Conservation (phyloP, 1,139 yeast species). For the Taiozyma onychis region DNA sequence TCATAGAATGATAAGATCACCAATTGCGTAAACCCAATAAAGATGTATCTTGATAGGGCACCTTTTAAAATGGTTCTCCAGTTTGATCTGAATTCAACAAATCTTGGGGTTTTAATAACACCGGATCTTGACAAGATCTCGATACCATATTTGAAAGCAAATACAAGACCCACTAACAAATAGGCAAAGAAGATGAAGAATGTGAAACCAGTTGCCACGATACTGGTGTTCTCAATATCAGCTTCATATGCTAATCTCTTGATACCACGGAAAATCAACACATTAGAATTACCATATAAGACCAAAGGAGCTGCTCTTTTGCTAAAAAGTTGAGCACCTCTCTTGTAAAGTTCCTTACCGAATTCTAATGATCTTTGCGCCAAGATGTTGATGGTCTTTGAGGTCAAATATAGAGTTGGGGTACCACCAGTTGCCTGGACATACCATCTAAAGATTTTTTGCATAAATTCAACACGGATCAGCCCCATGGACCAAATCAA, state of each 20-base stretch:
- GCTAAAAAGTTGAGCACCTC: constrained; percentile 20
- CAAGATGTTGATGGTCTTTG: constrained; percentile 53
- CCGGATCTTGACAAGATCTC: constrained; percentile 39
- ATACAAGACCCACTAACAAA: constrained; percentile 45
- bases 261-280: constrained; percentile 67
- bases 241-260: constrained; percentile 65
- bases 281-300: constrained; percentile 38
- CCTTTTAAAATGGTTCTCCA: constrained; percentile 61
- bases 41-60: constrained; percentile 59
- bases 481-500: constrained; percentile 86
- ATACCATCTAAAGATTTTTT: constrained; percentile 74
- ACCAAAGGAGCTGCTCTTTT: constrained; percentile 28
- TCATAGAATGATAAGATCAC: constrained; percentile 70
- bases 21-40: constrained; percentile 72
- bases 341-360: constrained; percentile 19
- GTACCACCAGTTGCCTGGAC: constrained; percentile 75
- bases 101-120: constrained; percentile 42
- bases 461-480: constrained; percentile 64
- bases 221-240: constrained; percentile 64
- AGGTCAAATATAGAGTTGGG: constrained; percentile 55
- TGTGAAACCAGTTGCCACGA: constrained; percentile 72
- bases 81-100: constrained; percentile 43
- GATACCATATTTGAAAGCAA: constrained; percentile 43
- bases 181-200: constrained; percentile 68
- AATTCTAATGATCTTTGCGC: constrained; percentile 57